phyloP scores from a whole-genome alignment of 2,329 filamentous ascomycete genomes.

The Penicillium sp. region DNA sequence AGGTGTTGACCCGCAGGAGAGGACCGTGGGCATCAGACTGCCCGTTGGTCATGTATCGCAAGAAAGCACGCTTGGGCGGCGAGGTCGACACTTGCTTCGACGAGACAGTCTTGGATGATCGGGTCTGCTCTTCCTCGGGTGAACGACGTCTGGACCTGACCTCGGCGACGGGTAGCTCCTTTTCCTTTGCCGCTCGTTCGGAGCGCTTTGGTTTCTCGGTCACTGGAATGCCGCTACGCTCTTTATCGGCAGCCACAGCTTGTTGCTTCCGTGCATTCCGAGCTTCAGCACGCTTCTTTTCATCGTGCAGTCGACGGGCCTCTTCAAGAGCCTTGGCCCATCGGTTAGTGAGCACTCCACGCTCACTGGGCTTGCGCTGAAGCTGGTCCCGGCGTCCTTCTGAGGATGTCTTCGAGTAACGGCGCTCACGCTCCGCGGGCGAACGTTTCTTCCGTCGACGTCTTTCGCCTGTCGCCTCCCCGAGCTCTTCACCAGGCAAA shows the following conservation, averaged over 20 bases:
- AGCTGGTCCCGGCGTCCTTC: constrained; percentile 29
- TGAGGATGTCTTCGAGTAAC: constrained; percentile 34
- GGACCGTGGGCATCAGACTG: constrained; percentile 38
- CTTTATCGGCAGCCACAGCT: constrained; percentile 17
- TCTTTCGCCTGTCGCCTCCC: not conserved
- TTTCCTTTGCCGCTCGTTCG: constrained; percentile 13
- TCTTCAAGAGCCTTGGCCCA: constrained; percentile 35
- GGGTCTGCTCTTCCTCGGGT: constrained; percentile 17
- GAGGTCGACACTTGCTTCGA: constrained; percentile 25
- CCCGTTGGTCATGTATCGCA: constrained; percentile 38
- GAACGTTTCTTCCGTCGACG: constrained; percentile 32
- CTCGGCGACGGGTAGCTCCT: constrained; percentile 12
- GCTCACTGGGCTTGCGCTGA: constrained; percentile 32
- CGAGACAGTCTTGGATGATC: constrained; percentile 21
- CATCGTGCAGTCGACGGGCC: constrained; percentile 33
- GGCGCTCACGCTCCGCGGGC: constrained; percentile 30
- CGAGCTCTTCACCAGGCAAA: constrained; percentile 1
- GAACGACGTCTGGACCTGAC: constrained; percentile 12
- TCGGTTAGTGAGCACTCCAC: constrained; percentile 29
- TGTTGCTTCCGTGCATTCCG: constrained; percentile 20
- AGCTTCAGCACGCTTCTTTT: constrained; percentile 25
- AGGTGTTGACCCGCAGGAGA: constrained; percentile 36
- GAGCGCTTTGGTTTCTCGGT: constrained; percentile 15
- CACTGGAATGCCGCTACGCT: constrained; percentile 13
- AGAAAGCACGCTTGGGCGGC: constrained; percentile 23